Evolutionary conservation across 1,139 yeast genomes (phyloP), one percentile per base, ranked within the genome.

Genomic region (Sugiyamaella castrensis): DNA sequence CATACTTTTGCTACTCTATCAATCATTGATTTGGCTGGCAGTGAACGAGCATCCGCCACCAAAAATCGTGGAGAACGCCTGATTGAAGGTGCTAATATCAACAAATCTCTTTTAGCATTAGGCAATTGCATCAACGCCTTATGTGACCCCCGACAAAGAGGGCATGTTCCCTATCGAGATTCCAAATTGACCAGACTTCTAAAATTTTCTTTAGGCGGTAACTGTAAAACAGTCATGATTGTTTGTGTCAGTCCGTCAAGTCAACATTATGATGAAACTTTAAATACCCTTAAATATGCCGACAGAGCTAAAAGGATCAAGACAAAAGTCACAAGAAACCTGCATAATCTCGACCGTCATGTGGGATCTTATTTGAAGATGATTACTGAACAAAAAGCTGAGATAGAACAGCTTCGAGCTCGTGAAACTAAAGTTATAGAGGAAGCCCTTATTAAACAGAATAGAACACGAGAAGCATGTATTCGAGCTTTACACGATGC

Each of bases 41-140:
- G 95, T 69, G 98, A 91, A 69, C 72, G 98, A 43, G 98, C 98
- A 0, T 83, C 94, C 1, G 86, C 95, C 0, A 88, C 97, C 0
- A 81, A 79, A 57, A 91, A 89, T 64, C 70, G 88, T 50, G 97
- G 98, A 0, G 78, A 76, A 24, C 70, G 96, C 47, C 71, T 91
- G 9, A 77, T 81, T 53, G 98, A 91, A 64, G 97, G 98, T 27
- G 97, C 97, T 12, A 87, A 87, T 64, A 91, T 91, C 60, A 91
- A 91, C 70, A 81, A 83, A 63, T 88, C 96, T 0, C 70, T 91
- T 41, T 70, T 91, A 48, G 96, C 98, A 0, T 72, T 92, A 44
- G 98, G 98, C 0, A 91, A 89, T 63, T 91, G 98, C 66, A 91
- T 92, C 56, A 89, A 88, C 65, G 96, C 97, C 1, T 72, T 89